phyloP scores from a whole-genome alignment of 2,329 filamentous ascomycete species.

The Niveomyces coronatus region DNA sequence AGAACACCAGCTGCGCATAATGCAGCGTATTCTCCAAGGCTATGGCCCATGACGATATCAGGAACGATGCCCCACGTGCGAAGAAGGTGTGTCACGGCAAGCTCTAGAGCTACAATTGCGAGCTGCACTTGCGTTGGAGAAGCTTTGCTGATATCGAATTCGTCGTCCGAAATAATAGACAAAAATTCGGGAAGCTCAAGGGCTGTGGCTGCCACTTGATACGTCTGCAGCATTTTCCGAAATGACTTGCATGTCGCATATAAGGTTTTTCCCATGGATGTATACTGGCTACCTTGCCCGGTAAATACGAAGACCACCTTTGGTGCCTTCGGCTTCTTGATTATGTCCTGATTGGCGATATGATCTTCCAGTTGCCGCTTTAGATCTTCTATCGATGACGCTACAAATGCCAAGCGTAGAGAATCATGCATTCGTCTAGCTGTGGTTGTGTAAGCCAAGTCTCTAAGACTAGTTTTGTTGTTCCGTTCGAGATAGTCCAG shows the following conservation, averaged over 20 bases:
- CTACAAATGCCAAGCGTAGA: not conserved
- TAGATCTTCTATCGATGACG: not conserved
- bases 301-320: conserved; percentile 42
- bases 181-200: not conserved
- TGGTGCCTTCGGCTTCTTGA: conserved; percentile 31
- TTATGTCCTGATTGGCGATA: too few relatives aligned
- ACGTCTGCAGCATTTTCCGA: not conserved
- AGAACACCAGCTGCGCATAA: conserved; percentile 19
- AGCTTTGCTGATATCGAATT: not conserved
- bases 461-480: not conserved
- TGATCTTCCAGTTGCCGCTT: too few relatives aligned
- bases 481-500: not conserved
- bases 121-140: not conserved
- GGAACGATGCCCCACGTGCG: conserved; percentile 19
- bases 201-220: not conserved
- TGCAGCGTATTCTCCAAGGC: conserved; percentile 16
- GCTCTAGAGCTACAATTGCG: conserved; percentile 13
- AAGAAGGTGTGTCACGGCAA: conserved; percentile 20
- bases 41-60: conserved; percentile 13
- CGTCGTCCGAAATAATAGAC: not conserved
- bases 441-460: not conserved
- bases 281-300: conserved; percentile 44
- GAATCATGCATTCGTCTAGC: not conserved
- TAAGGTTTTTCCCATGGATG: conserved; percentile 17
- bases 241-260: not conserved